Base-by-base conservation (phyloP, 257 asterid genomes). In the Solanum sitiens region DNA sequence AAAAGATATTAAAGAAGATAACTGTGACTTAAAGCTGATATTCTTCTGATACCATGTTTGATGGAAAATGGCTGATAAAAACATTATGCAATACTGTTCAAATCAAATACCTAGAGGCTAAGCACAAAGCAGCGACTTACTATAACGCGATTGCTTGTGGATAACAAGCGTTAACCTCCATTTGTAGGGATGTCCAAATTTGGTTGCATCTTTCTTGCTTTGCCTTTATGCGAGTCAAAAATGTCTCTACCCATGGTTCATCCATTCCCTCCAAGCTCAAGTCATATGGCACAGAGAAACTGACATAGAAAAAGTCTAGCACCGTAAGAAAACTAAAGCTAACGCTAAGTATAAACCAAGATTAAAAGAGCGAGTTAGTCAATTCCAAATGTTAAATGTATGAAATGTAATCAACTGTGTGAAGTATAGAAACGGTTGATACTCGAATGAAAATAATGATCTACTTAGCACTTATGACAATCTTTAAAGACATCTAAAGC, bases 271-370 rank as follows among this genome's bases (percentile, higher is more conserved):
- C 94, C 91, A 68, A 74, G 94, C 98, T 95, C 94, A 95, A 89
- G 30, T 94, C 96, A 80, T 87, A 91, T 50, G 98, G 98, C 89
- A 94, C 98, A 18, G 98, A 90, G 87, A 96, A 95, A 92, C 98
- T 95, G 93, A 82, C 72, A 71, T 32, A 75, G 53, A 39, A 75
- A 74, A 23, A 39, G 53, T 37, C 56, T 75, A 75, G 53, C 33
- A 40, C 20, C 25, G 56, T 75, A 39, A 75, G 83, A 75, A 75
- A 75, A 39, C 53, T 11, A 75, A 39, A 75, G 16, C 53, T 75
- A 21, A 75, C 12, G 53, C 21, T 0, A 2, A 37, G 50, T 74
- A 74, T 25, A 74, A 74, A 74, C 18, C 53, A 39, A 74, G 33
- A 74, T 39, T 9, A 21, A 39, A 74, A 8, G 39, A 87, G 86